A percentile compares a stretch with the other conserved stretches of the same genome.
phyloP scores from a whole-genome alignment of 805 yeast species.

The Kuraishia molischiana region DNA sequence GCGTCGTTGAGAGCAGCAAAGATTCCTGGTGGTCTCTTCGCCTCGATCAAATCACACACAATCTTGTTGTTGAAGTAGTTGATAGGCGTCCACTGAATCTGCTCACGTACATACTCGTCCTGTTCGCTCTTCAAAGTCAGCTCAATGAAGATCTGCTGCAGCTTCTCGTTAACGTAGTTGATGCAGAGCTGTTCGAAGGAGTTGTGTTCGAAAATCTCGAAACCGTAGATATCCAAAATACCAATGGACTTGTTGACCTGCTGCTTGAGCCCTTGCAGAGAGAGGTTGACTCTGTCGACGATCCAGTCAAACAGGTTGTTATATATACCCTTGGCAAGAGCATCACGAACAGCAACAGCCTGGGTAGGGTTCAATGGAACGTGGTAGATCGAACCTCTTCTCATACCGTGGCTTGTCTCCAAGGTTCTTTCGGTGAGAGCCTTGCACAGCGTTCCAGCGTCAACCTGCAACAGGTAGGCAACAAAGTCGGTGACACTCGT shows the following conservation, averaged over 20 bases:
- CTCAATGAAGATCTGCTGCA: constrained; percentile 94
- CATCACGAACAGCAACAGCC: constrained; percentile 92
- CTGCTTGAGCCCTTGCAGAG: constrained; percentile 45
- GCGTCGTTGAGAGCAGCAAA: constrained; percentile 96
- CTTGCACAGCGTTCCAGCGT: constrained; percentile 51
- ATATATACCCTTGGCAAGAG: constrained; percentile 89
- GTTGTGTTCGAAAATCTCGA: constrained; percentile 91
- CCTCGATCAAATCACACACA: constrained; percentile 94
- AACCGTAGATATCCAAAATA: constrained; percentile 91
- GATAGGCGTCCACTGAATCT: constrained; percentile 95
- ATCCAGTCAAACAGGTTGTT: constrained; percentile 94
- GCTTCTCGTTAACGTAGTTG: constrained; percentile 90
- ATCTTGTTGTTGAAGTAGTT: constrained; percentile 92
- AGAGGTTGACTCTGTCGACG: constrained; percentile 78
- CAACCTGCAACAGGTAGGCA: constrained; percentile 82
- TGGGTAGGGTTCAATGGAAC: constrained; percentile 88
- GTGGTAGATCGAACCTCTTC: constrained; percentile 88
- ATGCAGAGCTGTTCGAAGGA: constrained; percentile 94
- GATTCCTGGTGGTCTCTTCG: constrained; percentile 89
- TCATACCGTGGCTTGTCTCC: constrained; percentile 85
- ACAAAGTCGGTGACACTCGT: constrained; percentile 89
- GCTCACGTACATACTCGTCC: constrained; percentile 92
- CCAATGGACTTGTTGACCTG: constrained; percentile 62
- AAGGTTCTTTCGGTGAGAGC: constrained; percentile 73
- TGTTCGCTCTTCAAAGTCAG: constrained; percentile 94